Conservation (phyloP, 129 eudicot genomes). For the Apium graveolens region DNA sequence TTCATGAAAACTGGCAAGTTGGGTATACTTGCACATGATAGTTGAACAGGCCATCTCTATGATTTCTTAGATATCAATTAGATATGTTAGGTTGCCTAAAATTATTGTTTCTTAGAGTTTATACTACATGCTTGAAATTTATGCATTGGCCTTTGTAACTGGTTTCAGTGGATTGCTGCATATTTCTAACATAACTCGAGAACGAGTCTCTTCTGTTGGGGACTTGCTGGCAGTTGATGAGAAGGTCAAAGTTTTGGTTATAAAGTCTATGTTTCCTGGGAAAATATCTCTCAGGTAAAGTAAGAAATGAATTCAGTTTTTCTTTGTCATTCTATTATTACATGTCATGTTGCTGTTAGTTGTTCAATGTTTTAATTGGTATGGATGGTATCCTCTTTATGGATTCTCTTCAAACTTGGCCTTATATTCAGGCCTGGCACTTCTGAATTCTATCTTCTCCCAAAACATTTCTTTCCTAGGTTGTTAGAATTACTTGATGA, state of each 20-base stretch:
- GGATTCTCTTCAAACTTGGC: background rate
- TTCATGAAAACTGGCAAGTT: background rate
- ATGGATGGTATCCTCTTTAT: background rate
- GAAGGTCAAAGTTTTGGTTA: conserved; percentile 84
- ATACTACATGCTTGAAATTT: background rate
- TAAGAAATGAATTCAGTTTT: background rate
- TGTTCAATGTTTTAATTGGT: background rate
- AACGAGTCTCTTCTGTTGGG: conserved; percentile 39
- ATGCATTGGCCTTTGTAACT: background rate
- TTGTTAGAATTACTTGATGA: background rate
- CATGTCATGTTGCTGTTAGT: background rate
- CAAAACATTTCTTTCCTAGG: background rate
- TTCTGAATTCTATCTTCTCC: background rate
- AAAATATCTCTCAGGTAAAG: conserved; percentile 83
- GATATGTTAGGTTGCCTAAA: background rate
- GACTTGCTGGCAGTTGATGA: conserved; percentile 58
- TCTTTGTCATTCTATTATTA: background rate
- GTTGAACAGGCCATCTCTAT: background rate
- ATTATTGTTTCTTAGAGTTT: background rate
- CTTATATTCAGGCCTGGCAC: background rate
- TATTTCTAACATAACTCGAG: conserved; percentile 64
- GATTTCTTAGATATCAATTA: background rate
- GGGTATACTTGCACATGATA: background rate
- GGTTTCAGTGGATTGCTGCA: conserved; percentile 51
- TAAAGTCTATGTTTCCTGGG: conserved; percentile 73